Base-by-base conservation (phyloP, 1,284 basidiomycete genomes). In the Heterobasidion occidentale region DNA sequence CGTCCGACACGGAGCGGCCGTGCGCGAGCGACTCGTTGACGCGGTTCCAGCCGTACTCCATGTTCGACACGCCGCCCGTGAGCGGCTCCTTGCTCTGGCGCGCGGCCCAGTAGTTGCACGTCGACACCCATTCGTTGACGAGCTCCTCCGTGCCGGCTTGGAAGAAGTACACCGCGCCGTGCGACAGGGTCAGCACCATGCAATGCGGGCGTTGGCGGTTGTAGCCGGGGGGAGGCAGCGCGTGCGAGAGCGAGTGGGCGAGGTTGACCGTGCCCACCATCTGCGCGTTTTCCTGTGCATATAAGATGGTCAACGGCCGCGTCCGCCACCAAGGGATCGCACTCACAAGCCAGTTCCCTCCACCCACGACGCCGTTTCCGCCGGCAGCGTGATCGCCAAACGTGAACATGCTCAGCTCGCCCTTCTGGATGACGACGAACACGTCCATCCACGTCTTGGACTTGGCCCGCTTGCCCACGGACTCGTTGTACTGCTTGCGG, bases 51-150 rank as follows among this genome's bases (percentile, higher is more conserved):
- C 96, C 96, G 66, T 99, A 98, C 70, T 99, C 97, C 89, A 98
- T 96, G 72, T 99, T 99, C 51, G 92, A 94, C 2, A 98, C 94
- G 35, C 95, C 96, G 3, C 95, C 96, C 2, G 90, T 80, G 2
- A 99, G 79, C 0, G 96, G 96, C 66, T 97, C 94, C 64, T 95
- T 94, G 70, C 90, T 94, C 61, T 84, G 87, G 36, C 95, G 79
- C 0, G 96, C 96, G 0, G 96, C 93, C 94, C 95, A 98, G 70
- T 98, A 98, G 73, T 98, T 99, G 80, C 95, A 98, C 0, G 96
- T 97, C 36, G 90, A 88, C 8, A 98, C 94, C 96, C 96, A 99
- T 70, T 99, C 96, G 65, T 92, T 90, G 44, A 98, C 94, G 17
- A 99, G 81, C 63, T 98, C 95, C 65, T 97, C 95, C 2, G 96